Conservation (phyloP, 805 yeast genomes). For the Yamadazyma nakazawae region DNA sequence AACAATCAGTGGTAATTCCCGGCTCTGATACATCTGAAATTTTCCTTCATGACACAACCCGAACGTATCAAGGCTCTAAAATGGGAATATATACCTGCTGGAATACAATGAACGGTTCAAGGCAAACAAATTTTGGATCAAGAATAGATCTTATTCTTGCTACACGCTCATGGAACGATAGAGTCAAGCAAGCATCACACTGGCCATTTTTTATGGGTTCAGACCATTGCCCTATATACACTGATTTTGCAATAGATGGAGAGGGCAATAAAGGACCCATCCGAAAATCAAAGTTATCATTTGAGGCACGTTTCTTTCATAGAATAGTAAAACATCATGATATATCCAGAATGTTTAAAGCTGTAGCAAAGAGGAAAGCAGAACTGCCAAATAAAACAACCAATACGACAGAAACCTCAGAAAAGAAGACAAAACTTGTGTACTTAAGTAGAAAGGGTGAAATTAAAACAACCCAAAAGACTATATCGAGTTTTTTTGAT, state of each 20-base stretch:
- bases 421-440: slow-evolving; percentile 6
- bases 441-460: slow-evolving; percentile 16
- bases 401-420: slow-evolving; percentile 3
- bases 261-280: not conserved
- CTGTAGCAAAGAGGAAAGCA: slow-evolving; percentile 9
- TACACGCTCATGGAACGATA: slow-evolving; percentile 29
- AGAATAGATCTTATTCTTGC: slow-evolving; percentile 73
- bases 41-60: slow-evolving; percentile 54
- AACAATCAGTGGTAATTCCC: slow-evolving; percentile 15
- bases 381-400: not conserved
- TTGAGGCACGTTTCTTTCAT: slow-evolving; percentile 54
- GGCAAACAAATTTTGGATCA: slow-evolving; percentile 85
- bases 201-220: slow-evolving; percentile 76
- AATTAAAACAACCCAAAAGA: slow-evolving; percentile 15
- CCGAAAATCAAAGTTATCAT: slow-evolving; percentile 25
- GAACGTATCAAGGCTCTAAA: slow-evolving; percentile 54
- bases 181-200: slow-evolving; percentile 47
- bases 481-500: slow-evolving; percentile 24
- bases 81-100: slow-evolving; percentile 83
- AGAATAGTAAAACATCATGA: slow-evolving; percentile 33
- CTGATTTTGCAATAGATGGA: slow-evolving; percentile 49
- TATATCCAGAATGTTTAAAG: slow-evolving; percentile 29
- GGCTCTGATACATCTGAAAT: slow-evolving; percentile 13
- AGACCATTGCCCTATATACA: slow-evolving; percentile 89
- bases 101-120: slow-evolving; percentile 73